Base-by-base conservation (phyloP, 345 rosid genomes). In the Aquilaria yunnanensis region DNA sequence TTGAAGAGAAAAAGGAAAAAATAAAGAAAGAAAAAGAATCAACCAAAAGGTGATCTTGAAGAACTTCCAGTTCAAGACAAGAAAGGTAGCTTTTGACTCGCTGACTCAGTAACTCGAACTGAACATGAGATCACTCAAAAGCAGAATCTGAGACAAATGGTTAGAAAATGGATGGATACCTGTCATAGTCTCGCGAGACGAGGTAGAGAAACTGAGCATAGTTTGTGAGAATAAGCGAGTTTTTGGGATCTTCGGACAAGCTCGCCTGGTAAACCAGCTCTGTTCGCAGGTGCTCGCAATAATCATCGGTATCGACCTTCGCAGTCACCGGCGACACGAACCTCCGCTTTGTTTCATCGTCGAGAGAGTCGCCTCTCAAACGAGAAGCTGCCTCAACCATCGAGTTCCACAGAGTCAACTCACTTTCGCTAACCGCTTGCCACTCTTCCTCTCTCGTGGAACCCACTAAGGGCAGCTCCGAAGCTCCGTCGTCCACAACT, bases 151-250 rank as follows among this genome's bases (percentile, higher is more conserved):
- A 23, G 23, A 23, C 23, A 23, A 23, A 23, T 23, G 23, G 23
- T 23, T 23, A 23, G 23, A 23, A 23, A 23, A 23, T 51, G 60
- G 52, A 7, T 37, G 4, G 7, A 41, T 85, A 90, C 97, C 96
- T 85, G 82, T 84, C 87, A 41, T 81, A 64, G 58, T 87, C 89
- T 54, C 70, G 85, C 14, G 81, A 74, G 23, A 90, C 88, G 60
- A 81, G 70, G 87, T 66, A 78, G 67, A 90, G 89, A 80, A 87
- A 90, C 60, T 90, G 90, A 13, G 97, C 97, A 47, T 79, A 90
- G 64, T 90, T 90, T 41, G 86, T 77, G 3, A 90, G 87, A 0
- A 90, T 77, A 2, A 90, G 83, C 66, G 90, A 51, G 65, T 84
- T 81, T 29, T 73, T 68, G 57, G 96, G 89, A 51, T 90, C 93